A percentile compares a stretch with the other conserved stretches of the same genome.
These are phyloP conservation scores for Dictyostelium intermedium DNA, from an alignment of 78 protist species.

Conservation along the genomic window DNA sequence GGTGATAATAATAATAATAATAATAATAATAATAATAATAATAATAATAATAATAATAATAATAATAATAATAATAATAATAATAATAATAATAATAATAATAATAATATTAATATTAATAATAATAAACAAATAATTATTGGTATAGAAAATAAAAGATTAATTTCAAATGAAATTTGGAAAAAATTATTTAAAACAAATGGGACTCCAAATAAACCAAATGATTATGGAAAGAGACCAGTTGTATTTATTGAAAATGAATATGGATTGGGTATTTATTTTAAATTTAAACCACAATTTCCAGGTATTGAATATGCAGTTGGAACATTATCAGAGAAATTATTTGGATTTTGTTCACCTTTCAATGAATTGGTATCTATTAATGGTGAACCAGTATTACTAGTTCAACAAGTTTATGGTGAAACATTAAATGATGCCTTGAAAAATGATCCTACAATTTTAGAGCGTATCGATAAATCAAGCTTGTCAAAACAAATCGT, in stretches of 20 bases:
- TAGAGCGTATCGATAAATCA: neutral
- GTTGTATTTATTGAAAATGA: neutral
- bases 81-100: no score
- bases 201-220: neutral
- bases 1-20: neutral
- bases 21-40: no score
- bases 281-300: conserved; percentile 3
- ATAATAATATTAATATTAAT: no score
- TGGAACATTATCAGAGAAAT: neutral
- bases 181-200: neutral
- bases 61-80: no score
- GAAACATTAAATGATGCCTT: neutral
- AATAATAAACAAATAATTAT: neutral
- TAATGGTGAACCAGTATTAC: neutral
- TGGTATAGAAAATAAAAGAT: neutral
- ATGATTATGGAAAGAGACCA: neutral
- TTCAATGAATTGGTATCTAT: neutral
- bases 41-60: no score
- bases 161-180: neutral
- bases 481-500: neutral
- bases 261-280: neutral
- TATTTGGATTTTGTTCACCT: neutral
- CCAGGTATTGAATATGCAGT: conserved; percentile 1
- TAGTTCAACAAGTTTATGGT: neutral
- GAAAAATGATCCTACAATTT: neutral